These are phyloP conservation scores for Gastrodia elata DNA, from an alignment of 106 monocot genomes.

Conservation along the genomic window DNA sequence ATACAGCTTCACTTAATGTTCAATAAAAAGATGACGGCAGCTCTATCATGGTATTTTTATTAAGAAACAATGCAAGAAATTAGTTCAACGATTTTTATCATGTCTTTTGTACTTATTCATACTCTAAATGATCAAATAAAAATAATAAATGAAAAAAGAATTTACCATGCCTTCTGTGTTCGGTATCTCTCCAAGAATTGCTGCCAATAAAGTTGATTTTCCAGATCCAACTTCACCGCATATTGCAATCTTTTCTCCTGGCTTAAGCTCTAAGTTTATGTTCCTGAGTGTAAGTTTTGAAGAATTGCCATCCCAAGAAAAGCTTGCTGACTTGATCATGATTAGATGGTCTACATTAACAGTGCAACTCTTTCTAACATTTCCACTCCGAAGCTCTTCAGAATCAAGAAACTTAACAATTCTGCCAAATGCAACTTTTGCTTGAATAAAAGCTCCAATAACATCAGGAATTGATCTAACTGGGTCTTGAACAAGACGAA, in stretches of 20 bases:
- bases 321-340: constrained; percentile 29
- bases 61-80: neutral
- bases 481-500: constrained; percentile 81
- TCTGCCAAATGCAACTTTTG: constrained; percentile 51
- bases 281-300: constrained; percentile 35
- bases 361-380: constrained; percentile 17
- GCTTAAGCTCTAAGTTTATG: constrained; percentile 38
- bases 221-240: constrained; percentile 95
- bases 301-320: constrained; percentile 60
- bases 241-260: constrained; percentile 74
- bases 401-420: constrained; percentile 61
- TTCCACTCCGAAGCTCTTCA: constrained; percentile 37
- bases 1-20: neutral
- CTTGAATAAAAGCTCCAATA: constrained; percentile 62
- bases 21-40: neutral
- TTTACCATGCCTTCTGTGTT: constrained; percentile 50
- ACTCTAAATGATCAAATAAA: neutral
- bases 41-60: neutral
- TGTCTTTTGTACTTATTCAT: neutral
- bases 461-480: constrained; percentile 72
- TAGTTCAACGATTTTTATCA: neutral
- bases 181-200: constrained; percentile 84
- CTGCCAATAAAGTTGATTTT: constrained; percentile 75
- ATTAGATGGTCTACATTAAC: constrained; percentile 16
- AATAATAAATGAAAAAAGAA: neutral